A percentile compares a stretch with the other conserved stretches of the same genome.
Conservation (phyloP, 805 yeast species). For the Pichia californica region DNA sequence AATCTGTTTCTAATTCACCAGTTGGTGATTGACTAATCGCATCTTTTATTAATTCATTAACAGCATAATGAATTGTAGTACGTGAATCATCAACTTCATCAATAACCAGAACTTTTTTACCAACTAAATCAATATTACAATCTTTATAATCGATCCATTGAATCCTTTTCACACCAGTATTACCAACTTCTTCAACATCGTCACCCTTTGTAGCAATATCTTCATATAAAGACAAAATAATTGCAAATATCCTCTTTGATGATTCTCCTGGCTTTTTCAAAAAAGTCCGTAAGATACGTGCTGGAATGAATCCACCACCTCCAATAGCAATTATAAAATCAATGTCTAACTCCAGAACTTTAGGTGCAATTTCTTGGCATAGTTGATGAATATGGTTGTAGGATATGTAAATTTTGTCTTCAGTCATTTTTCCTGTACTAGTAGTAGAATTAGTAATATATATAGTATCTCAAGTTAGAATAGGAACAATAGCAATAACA, state of each 20-base stretch:
- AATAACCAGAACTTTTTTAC: conserved; percentile 65
- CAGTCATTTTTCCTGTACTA: too few relatives aligned
- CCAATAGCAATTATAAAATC: conserved; percentile 93
- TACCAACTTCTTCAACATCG: conserved; percentile 50
- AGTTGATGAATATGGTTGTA: conserved; percentile 74
- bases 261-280: conserved; percentile 82
- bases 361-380: conserved; percentile 42
- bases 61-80: conserved; percentile 76
- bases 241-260: conserved; percentile 90
- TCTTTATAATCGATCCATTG: conserved; percentile 80
- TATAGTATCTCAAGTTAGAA: background rate
- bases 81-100: conserved; percentile 87
- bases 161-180: conserved; percentile 59
- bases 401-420: conserved; percentile 60
- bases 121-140: conserved; percentile 53
- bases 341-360: conserved; percentile 67
- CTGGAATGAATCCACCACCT: conserved; percentile 88
- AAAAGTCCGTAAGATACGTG: conserved; percentile 90
- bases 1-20: conserved; percentile 47
- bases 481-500: too few relatives aligned
- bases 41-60: conserved; percentile 68
- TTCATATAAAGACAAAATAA: conserved; percentile 87
- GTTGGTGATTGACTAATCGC: conserved; percentile 58
- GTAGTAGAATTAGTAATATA: too few relatives aligned
- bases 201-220: conserved; percentile 60